Conservation (phyloP, 2,329 filamentous ascomycete species). For the Ascochyta viciae-villosae region DNA sequence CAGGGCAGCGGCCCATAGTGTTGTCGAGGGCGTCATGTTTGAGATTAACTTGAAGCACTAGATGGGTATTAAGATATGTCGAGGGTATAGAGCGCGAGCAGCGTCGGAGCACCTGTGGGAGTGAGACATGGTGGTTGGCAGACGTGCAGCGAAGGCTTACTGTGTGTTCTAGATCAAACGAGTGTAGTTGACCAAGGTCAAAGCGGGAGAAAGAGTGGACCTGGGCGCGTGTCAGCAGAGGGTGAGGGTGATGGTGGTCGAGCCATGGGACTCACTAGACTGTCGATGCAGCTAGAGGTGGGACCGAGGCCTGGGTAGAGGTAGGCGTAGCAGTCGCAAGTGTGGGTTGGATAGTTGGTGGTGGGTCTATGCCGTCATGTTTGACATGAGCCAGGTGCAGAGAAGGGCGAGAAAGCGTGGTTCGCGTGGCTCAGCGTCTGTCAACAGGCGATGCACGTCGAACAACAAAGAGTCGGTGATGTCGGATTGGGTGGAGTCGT, state of each 20-base stretch:
- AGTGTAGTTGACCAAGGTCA: conserved; percentile 60
- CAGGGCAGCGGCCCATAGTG: conserved; percentile 56
- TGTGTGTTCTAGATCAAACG: conserved; percentile 55
- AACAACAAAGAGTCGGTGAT: conserved; percentile 18
- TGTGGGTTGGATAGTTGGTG: conserved; percentile 23
- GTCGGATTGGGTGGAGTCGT: conserved; percentile 24
- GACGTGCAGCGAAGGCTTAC: conserved; percentile 28
- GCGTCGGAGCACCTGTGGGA: conserved; percentile 21
- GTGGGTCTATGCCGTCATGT: conserved; percentile 47
- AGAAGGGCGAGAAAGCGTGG: conserved; percentile 23
- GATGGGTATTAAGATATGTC: conserved; percentile 35
- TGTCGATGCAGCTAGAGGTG: conserved; percentile 44
- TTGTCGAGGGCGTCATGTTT: conserved; percentile 54
- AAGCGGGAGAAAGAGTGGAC: conserved; percentile 49
- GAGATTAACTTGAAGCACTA: conserved; percentile 40
- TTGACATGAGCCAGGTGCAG: conserved; percentile 34
- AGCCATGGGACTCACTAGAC: conserved; percentile 42
- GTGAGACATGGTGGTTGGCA: conserved; percentile 23
- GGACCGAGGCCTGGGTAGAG: conserved; percentile 34
- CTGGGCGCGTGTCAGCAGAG: conserved; percentile 30
- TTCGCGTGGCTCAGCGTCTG: conserved; percentile 28
- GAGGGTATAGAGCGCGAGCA: conserved; percentile 27
- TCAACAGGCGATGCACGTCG: conserved; percentile 22
- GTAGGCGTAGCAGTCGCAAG: conserved; percentile 31
- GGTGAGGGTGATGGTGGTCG: background rate